A percentile compares a stretch with the other conserved stretches of the same genome.
Conservation (phyloP, 768 basidiomycete species). For the Lepiota brunneoincarnata region DNA sequence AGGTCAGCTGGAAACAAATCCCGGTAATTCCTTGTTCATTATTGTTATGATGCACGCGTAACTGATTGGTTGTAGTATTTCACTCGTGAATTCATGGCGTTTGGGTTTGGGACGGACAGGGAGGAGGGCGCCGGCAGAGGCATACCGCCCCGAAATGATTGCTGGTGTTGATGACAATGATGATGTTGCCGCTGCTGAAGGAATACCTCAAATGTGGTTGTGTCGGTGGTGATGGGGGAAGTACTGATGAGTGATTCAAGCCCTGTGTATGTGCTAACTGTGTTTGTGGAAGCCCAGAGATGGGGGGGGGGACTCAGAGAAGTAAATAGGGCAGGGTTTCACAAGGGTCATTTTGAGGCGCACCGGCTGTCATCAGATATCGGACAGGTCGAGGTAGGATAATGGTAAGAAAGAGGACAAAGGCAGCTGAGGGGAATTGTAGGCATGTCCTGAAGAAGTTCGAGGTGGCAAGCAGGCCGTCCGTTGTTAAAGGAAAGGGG, state of each 20-base stretch:
- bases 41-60: too few species aligned
- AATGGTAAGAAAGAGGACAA: conserved; percentile 11
- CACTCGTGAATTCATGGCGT: too few species aligned
- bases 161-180: conserved; percentile 13
- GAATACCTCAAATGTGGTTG: conserved; percentile 15
- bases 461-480: conserved; percentile 20
- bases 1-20: too few species aligned
- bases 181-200: conserved; percentile 19
- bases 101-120: too few species aligned
- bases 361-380: conserved; percentile 17
- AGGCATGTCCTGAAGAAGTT: conserved; percentile 24
- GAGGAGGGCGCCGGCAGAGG: conserved; percentile 19
- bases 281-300: conserved; percentile 8
- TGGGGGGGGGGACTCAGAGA: conserved; percentile 1
- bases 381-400: conserved; percentile 22
- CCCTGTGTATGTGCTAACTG: conserved; percentile 3
- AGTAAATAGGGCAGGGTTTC: conserved; percentile 34
- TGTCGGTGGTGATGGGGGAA: conserved; percentile 19
- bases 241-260: conserved; percentile 11
- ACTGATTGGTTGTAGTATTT: too few species aligned
- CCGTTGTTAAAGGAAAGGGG: conserved; percentile 19
- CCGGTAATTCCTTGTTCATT: too few species aligned
- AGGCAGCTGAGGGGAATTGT: neutral
- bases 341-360: conserved; percentile 33
- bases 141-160: conserved; percentile 16